Conservation (phyloP, 2,329 filamentous ascomycete species). For the Pseudonectria foliicola region DNA sequence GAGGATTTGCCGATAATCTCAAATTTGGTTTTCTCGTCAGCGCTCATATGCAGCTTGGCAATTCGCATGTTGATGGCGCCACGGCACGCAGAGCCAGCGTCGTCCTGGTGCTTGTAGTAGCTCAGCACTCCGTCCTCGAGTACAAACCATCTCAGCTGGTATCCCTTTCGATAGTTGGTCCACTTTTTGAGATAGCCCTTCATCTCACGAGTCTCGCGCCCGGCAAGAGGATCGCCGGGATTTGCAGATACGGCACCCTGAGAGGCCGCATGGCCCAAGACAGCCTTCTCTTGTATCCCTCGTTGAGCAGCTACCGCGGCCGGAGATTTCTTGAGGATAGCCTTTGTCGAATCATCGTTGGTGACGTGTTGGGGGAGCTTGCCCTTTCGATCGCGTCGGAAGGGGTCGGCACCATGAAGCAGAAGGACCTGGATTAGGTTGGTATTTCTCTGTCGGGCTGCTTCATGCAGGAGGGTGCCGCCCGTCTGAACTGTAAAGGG, state of each 20-base stretch:
- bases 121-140: conserved; percentile 94
- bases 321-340: conserved; percentile 88
- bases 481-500: conserved; percentile 68
- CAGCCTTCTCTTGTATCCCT: conserved; percentile 94
- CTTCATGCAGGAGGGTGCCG: conserved; percentile 91
- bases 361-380: conserved; percentile 95
- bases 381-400: conserved; percentile 87
- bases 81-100: conserved; percentile 89
- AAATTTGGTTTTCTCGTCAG: conserved; percentile 95
- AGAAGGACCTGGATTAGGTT: conserved; percentile 84
- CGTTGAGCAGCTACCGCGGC: conserved; percentile 90
- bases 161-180: conserved; percentile 97
- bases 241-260: conserved; percentile 46
- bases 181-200: conserved; percentile 98
- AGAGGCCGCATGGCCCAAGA: conserved; percentile 66
- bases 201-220: conserved; percentile 90
- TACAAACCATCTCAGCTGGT: conserved; percentile 96
- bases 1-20: conserved; percentile 98
- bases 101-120: conserved; percentile 99
- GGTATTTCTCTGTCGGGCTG: conserved; percentile 78
- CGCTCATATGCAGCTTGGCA: conserved; percentile 87
- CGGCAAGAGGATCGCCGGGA: conserved; percentile 56
- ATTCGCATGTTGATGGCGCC: conserved; percentile 99
- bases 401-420: conserved; percentile 91
- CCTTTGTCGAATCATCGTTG: conserved; percentile 82